Evolutionary conservation across 331 rosid genomes (phyloP), one percentile per base, ranked within the genome.

Genomic region (Rosa hybrid): DNA sequence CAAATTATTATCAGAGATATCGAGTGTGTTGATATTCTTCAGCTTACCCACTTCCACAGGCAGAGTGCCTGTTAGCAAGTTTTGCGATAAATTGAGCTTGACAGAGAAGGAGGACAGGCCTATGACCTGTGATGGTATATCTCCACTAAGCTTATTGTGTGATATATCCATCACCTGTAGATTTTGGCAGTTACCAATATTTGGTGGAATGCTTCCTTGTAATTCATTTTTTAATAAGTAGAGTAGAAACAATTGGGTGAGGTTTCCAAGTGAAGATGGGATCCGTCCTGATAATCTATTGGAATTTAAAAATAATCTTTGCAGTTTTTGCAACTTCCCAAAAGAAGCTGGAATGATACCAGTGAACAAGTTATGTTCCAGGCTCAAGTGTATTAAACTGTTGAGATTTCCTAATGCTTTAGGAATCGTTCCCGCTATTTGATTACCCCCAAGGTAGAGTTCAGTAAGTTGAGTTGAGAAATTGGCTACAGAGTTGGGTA

Each of bases 261-360:
- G 90, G 60, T 90, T 84, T 46, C 90, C 90, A 5, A 90, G 2
- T 42, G 84, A 82, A 34, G 78, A 8, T 14, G 86, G 86, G 27
- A 87, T 81, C 5, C 74, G 9, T 59, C 90, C 91, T 14, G 80
- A 82, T 30, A 90, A 63, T 57, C 78, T 51, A 69, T 87, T 90
- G 13, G 7, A 27, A 39, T 4, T 25, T 63, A 87, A 80, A 8
- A 4, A 2, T 78, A 90, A 77, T n/a, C 2, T 34, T 7, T 87
- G 84, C 39, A 86, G 65, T 68, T 77, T 78, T 50, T 21, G 50
- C 12, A 87, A 65, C 60, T 76, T 84, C 7, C 86, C 84, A 20
- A 87, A 78, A 51, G 81, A 68, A 51, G 87, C 6, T 54, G 90
- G 90, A 76, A 89, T 82, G 7, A 49, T 16, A 39, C 86, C 83